Base-by-base conservation (phyloP, 192 early-diverging fungal species). In the Funneliformis geosporum region DNA sequence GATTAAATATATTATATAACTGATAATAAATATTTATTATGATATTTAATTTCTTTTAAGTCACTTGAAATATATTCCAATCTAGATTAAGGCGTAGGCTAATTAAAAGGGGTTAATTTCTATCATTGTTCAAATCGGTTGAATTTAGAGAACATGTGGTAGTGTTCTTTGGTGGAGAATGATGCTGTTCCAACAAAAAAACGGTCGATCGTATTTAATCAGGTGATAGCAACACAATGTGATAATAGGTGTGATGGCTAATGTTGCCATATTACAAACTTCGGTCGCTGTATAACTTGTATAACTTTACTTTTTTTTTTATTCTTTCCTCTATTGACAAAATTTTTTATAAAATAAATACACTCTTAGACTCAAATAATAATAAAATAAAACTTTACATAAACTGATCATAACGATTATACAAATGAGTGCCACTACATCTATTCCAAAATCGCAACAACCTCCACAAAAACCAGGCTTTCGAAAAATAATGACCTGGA, bases 401-500 rank as follows among this genome's bases (percentile, higher is more conserved):
- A 40, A 68, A 38, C 46, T 18, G 55, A 74, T 60, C 27, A 14
- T 60, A 38, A 39, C 3, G 27, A 74, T 12, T 16, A 43, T 18
- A 74, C 60, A 25, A 27, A 74, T 74, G 73, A 74, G 50, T 60
- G 47, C 76, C 39, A 50, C 64, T 28, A 78, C 76, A 23, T 64
- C 76, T 67, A n/a, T 50, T n/a, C 23, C 25, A 47, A 11, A 33
- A 33, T 33, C 61, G 38, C 42, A 46, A 68, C 64, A 39, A 12
- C 39, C 73, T 38, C 60, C 64, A 25, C 60, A 68, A 68, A 60
- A 60, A 38, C 76, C 62, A 21, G 62, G 62, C 44, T 43, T 78
- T 23, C 76, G 76, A 16, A 78, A 46, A 78, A 78, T 78, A 66
- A 78, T 78, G 76, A 78, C 62, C 33, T 78, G 62, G 62, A 78